Percentiles rank a stretch among this genome's conserved stretches.
Evolutionary conservation across 768 basidiomycete species (phyloP).

Genomic region (Tylopilus intermedius): DNA sequence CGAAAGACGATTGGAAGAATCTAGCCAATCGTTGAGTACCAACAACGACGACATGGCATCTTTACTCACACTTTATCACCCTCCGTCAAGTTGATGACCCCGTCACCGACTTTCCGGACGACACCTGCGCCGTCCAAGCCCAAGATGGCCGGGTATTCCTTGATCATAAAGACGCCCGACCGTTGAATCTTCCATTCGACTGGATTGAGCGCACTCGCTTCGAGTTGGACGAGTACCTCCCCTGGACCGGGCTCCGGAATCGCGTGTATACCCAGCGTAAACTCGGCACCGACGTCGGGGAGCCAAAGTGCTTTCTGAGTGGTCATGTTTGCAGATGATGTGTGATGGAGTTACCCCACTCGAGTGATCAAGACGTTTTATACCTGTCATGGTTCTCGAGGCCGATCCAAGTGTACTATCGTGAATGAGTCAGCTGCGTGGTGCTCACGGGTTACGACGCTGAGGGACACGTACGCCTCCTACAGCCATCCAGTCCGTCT

Average conservation of each 20-base stretch:
- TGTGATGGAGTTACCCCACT: too few species aligned
- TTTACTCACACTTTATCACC: conserved; percentile 26
- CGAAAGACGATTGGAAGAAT: conserved; percentile 4
- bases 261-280: conserved; percentile 2
- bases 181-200: conserved; percentile 30
- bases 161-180: conserved; percentile 16
- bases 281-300: conserved; percentile 6
- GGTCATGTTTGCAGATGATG: not conserved
- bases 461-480: too few species aligned
- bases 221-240: conserved; percentile 37
- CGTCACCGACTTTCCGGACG: conserved; percentile 29
- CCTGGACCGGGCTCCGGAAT: conserved; percentile 37
- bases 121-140: conserved; percentile 29
- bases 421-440: too few species aligned
- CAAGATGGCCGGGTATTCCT: conserved; percentile 5
- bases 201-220: too few species aligned
- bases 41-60: not conserved
- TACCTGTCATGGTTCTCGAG: too few species aligned
- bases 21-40: not conserved
- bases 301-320: conserved; percentile 21
- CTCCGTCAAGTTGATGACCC: conserved; percentile 28
- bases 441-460: too few species aligned
- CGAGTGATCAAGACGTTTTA: too few species aligned
- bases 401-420: too few species aligned
- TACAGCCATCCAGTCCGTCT: too few species aligned